phyloP scores from a whole-genome alignment of 805 yeast species.

The Gaillardinia entomophila region DNA sequence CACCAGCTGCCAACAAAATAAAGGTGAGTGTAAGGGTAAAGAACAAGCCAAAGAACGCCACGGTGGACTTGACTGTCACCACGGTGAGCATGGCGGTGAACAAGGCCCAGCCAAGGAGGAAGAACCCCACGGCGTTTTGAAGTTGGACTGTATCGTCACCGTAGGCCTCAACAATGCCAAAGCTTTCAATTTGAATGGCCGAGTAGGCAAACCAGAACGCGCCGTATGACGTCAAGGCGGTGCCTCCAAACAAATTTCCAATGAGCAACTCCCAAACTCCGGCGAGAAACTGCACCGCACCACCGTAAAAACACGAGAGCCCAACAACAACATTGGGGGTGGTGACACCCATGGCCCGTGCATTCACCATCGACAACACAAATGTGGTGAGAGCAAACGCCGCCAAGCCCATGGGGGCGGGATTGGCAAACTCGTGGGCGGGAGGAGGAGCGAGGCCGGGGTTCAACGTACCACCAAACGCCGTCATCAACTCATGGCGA shows the following conservation, averaged over 20 bases:
- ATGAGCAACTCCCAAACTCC: slow-evolving; percentile 63
- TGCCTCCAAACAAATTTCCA: slow-evolving; percentile 65
- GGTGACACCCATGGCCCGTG: slow-evolving; percentile 47
- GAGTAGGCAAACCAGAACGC: slow-evolving; percentile 67
- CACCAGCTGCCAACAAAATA: slow-evolving; percentile 30
- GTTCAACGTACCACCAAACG: slow-evolving; percentile 32
- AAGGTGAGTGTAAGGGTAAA: slow-evolving; percentile 26
- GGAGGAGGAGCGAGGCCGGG: slow-evolving; percentile 36
- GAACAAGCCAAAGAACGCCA: slow-evolving; percentile 29
- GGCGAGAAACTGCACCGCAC: slow-evolving; percentile 52
- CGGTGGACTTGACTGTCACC: slow-evolving; percentile 33
- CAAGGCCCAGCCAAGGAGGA: slow-evolving; percentile 34
- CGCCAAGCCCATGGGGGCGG: slow-evolving; percentile 59
- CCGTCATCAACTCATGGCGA: slow-evolving; percentile 30
- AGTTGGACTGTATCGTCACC: slow-evolving; percentile 19
- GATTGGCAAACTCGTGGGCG: slow-evolving; percentile 54
- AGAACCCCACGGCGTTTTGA: slow-evolving; percentile 29
- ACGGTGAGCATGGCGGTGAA: slow-evolving; percentile 32
- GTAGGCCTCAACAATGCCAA: slow-evolving; percentile 52
- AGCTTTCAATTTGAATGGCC: slow-evolving; percentile 52
- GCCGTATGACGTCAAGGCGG: slow-evolving; percentile 59
- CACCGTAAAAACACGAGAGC: slow-evolving; percentile 59
- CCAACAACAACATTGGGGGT: slow-evolving; percentile 52
- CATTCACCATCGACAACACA: slow-evolving; percentile 50
- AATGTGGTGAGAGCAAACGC: slow-evolving; percentile 63